Base-by-base conservation (phyloP, 768 basidiomycete species). In the Pisolithus orientalis region DNA sequence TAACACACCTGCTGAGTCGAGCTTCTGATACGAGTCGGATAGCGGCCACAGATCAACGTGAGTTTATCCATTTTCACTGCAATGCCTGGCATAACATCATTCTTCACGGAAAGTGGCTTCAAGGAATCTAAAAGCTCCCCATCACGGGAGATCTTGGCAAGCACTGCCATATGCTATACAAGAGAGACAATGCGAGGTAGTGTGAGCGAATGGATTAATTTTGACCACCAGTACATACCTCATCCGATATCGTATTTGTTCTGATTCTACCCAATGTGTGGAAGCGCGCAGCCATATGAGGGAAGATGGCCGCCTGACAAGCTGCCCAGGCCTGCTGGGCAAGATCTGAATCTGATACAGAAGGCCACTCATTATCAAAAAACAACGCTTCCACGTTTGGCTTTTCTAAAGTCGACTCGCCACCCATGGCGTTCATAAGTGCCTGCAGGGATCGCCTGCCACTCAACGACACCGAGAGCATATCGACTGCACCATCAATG, bases 131-230 rank as follows among this genome's bases (percentile, higher is more conserved):
- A 66, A 8, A 75, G 73, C 16, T 76, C 71, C 2, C 73, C 64
- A 44, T 80, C 73, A 7, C 68, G 72, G 11, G 72, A 69, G 48
- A 77, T 65, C 55, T 75, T 82, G 1, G 75, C 67, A 3, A 85
- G 60, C n/a, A 74, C 69, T 13, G 62, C 53, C 6, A 86, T 68
- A 37, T 66, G 67, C 79, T 76, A 58, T 11, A 32, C 39, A 25
- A 31, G 53, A 49, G 6, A 54, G 52, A 5, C 8, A 44, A 50
- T 8, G 60, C 43, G 32, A 6, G 2, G n/a, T 24, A 4, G 14
- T 28, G 29, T 45, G 44, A 45, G 44, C 27, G 17, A 1, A 13
- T 16, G 11, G 16, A 29, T 21, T 1, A 4, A 17, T 29, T 45
- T 1, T 2, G 42, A 49, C 6, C 34, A 14, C 14, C 13, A 2